Evolutionary conservation across 2,329 filamentous ascomycete species (phyloP).

Genomic region (Xylaria digitata): DNA sequence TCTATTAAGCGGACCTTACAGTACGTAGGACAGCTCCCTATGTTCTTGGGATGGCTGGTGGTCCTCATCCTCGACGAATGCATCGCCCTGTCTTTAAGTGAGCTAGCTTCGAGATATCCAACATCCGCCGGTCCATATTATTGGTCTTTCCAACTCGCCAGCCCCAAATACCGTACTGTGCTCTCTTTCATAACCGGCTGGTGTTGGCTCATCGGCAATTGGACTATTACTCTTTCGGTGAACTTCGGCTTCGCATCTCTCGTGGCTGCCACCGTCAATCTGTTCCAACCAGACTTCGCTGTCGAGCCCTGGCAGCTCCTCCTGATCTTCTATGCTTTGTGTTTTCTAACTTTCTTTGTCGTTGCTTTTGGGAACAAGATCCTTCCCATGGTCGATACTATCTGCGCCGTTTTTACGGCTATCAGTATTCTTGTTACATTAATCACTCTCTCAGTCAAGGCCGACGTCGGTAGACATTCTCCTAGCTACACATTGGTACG

Average conservation of each 20-base stretch:
- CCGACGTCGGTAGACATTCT: constrained; percentile 64
- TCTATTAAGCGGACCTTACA: constrained; percentile 8
- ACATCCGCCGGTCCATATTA: constrained; percentile 65
- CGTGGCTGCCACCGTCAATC: constrained; percentile 61
- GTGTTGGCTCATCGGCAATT: constrained; percentile 64
- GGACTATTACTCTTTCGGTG: constrained; percentile 64
- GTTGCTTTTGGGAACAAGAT: constrained; percentile 68
- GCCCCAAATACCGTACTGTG: constrained; percentile 55
- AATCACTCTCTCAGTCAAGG: constrained; percentile 66
- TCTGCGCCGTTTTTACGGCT: constrained; percentile 66
- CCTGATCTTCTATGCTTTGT: constrained; percentile 71
- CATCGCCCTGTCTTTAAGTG: constrained; percentile 61
- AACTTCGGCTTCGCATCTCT: constrained; percentile 68
- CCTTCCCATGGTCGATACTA: constrained; percentile 68
- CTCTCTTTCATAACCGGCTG: constrained; percentile 65
- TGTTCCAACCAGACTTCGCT: constrained; percentile 65
- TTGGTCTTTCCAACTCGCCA: constrained; percentile 63
- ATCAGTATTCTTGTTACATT: constrained; percentile 67
- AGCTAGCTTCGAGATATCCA: constrained; percentile 63
- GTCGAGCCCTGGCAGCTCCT: constrained; percentile 68
- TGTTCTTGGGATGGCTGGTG: constrained; percentile 68
- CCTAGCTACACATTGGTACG: constrained; percentile 60
- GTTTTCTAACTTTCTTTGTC: constrained; percentile 64
- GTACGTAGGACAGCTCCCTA: constrained; percentile 60
- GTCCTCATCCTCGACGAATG: constrained; percentile 65